phyloP scores from a whole-genome alignment of 2,329 filamentous ascomycete genomes.

The Cryphonectria parasitica region DNA sequence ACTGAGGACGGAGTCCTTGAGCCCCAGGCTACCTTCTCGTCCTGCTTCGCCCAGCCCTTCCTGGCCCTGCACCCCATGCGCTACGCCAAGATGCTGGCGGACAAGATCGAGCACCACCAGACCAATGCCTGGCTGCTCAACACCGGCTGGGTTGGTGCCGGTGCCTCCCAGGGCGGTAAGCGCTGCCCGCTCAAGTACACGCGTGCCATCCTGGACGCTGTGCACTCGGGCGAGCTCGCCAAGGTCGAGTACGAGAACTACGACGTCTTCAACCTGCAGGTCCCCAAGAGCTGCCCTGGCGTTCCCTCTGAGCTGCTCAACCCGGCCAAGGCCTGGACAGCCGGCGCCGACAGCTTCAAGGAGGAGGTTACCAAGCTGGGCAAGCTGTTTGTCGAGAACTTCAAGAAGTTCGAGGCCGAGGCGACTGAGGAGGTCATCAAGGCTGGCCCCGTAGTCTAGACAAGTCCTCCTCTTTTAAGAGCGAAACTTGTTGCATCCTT shows the following conservation, averaged over 20 bases:
- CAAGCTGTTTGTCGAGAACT: conserved; percentile 92
- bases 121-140: conserved; percentile 98
- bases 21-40: conserved; percentile 98
- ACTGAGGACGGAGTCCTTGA: conserved; percentile 97
- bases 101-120: conserved; percentile 95
- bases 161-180: conserved; percentile 89
- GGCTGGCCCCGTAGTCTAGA: conserved; percentile 56
- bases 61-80: conserved; percentile 98
- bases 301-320: conserved; percentile 94
- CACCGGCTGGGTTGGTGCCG: conserved; percentile 95
- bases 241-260: conserved; percentile 94
- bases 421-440: conserved; percentile 79
- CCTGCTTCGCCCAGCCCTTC: conserved; percentile 99
- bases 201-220: conserved; percentile 95
- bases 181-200: conserved; percentile 99
- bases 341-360: conserved; percentile 79
- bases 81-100: conserved; percentile 97
- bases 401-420: conserved; percentile 89
- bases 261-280: conserved; percentile 92
- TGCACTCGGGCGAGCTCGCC: conserved; percentile 95
- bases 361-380: conserved; percentile 90
- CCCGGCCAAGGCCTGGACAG: conserved; percentile 90
- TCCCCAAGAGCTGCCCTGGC: conserved; percentile 88
- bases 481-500: background rate
- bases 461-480: background rate